phyloP scores from a whole-genome alignment of 257 asterid genomes.

The Nicotiana benthamiana region DNA sequence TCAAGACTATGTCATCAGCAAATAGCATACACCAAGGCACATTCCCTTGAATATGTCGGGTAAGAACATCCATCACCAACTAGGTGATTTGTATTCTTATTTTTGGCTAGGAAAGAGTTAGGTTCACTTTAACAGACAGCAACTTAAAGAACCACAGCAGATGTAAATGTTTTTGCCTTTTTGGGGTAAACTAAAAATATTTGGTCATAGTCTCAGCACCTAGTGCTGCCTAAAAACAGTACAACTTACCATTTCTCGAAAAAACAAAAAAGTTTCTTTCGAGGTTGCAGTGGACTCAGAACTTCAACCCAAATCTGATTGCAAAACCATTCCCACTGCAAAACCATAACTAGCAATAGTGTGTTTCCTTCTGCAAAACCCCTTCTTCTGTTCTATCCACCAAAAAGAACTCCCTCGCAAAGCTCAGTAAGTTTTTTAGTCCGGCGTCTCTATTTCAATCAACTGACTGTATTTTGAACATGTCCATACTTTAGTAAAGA shows the following conservation, averaged over 20 bases:
- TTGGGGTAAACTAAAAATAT: not conserved
- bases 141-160: not conserved
- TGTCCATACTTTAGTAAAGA: not conserved
- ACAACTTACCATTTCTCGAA: not conserved
- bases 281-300: not conserved
- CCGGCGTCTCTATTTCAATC: not conserved
- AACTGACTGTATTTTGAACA: not conserved
- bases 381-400: not conserved
- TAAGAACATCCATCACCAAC: too few species aligned
- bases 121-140: not conserved
- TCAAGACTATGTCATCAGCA: too few species aligned
- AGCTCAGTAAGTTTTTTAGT: not conserved
- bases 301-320: not conserved
- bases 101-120: not conserved
- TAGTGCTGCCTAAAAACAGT: not conserved
- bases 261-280: not conserved
- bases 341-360: not conserved
- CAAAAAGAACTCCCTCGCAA: not conserved
- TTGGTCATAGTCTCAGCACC: not conserved
- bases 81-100: not conserved
- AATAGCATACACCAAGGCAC: too few species aligned
- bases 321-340: not conserved
- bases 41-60: too few species aligned
- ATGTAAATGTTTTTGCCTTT: not conserved
- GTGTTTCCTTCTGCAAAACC: not conserved